Evolutionary conservation across 1,139 yeast genomes (phyloP), one percentile per base, ranked within the genome.

Genomic region (Tardiomyces blankii): DNA sequence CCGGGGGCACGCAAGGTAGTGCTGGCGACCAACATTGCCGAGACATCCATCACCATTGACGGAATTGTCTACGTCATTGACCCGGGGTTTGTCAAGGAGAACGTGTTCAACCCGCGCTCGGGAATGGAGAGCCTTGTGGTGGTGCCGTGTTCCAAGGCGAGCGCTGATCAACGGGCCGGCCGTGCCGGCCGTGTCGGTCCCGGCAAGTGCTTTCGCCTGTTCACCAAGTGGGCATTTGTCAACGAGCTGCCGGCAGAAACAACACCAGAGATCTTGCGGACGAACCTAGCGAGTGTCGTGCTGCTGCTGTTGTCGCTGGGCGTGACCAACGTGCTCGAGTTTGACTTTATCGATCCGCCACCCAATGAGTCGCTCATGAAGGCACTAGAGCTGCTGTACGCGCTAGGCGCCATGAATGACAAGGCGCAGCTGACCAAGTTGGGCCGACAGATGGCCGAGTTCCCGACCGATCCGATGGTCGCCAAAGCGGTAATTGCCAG

Each of bases 101-200:
- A 86, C 56, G 79, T 80, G 1, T 89, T 74, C 63, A 86, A 86
- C 57, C 82, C 96, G 1, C 66, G 79, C 8, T 78, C 91, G 0
- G 96, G 96, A 1, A 86, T 91, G 89, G 97, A 89, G 56, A 81
- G 87, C 48, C 70, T 93, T 50, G 82, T 82, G 13, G 88, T 87
- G 1, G 78, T 78, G 0, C 91, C 95, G 0, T 87, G 96, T 53
- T 89, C 97, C 0, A 75, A 83, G 51, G 98, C 98, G 0, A 86
- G 95, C 33, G 96, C 96, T 0, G 89, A 88, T 53, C 99, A 91
- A 66, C 69, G 99, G 51, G 93, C 96, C 1, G 98, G 98, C 47
- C 77, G 98, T 66, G 98, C 97, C 0, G 98, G 98, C 7, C 80
- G 98, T 68, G 85, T 88, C 5, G 95, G 95, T 0, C 95, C 97